Evolutionary conservation across 805 yeast species (phyloP).

Genomic region (Jamesozyma piceae): DNA sequence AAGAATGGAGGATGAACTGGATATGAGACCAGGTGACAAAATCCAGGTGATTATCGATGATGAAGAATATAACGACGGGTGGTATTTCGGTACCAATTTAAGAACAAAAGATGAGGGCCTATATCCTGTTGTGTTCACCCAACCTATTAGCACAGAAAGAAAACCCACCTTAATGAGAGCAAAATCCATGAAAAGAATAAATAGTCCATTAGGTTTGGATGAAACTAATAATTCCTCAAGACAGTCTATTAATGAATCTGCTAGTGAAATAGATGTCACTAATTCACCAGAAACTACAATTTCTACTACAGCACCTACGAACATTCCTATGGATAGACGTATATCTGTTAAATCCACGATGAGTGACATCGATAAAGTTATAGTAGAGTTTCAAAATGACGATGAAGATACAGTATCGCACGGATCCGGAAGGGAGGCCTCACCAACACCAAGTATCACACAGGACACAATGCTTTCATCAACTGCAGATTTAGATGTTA

Average conservation of each 20-base stretch:
- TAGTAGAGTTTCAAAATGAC: constrained; percentile 47
- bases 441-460: constrained; percentile 6
- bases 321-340: constrained; percentile 20
- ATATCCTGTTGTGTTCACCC: constrained; percentile 85
- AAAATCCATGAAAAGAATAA: constrained; percentile 44
- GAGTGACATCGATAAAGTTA: constrained; percentile 64
- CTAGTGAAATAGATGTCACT: constrained; percentile 21
- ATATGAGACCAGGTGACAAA: constrained; percentile 71
- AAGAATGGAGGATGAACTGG: constrained; percentile 82
- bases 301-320: not conserved
- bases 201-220: constrained; percentile 21
- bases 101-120: constrained; percentile 69
- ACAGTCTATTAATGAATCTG: constrained; percentile 8
- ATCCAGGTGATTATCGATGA: constrained; percentile 89
- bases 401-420: constrained; percentile 6
- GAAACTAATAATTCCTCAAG: not conserved
- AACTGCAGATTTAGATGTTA: constrained; percentile 14
- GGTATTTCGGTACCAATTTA: constrained; percentile 87
- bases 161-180: constrained; percentile 44
- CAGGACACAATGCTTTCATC: constrained; percentile 15
- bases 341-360: constrained; percentile 45
- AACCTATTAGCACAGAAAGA: constrained; percentile 33
- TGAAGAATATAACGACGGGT: constrained; percentile 87
- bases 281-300: constrained; percentile 22
- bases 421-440: not conserved